Percentiles rank a stretch among this genome's conserved stretches.
phyloP scores from a whole-genome alignment of 257 asterid genomes.

The Sherardia arvensis region DNA sequence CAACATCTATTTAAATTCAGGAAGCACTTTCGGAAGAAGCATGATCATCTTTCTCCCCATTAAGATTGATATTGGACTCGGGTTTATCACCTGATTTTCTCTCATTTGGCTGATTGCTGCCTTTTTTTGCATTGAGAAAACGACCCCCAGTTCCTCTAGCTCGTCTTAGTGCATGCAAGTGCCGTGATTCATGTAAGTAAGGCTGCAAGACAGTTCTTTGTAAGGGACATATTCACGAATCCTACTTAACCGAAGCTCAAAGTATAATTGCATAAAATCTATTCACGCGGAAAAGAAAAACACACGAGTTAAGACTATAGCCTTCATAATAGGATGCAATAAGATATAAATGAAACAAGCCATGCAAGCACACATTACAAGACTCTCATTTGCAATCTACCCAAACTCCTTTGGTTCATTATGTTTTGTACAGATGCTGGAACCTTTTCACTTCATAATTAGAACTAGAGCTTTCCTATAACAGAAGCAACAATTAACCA shows the following conservation, averaged over 20 bases:
- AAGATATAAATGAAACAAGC: neutral
- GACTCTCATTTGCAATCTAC: neutral
- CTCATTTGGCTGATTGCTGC: constrained; percentile 33
- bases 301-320: neutral
- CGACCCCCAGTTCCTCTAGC: constrained; percentile 88
- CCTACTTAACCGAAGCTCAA: neutral
- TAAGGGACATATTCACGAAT: neutral
- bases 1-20: constrained; percentile 17
- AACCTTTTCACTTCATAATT: neutral
- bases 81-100: constrained; percentile 37
- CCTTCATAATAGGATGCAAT: too few species aligned
- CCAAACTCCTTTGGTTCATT: neutral
- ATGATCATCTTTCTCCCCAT: constrained; percentile 24
- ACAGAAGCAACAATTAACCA: neutral
- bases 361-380: neutral
- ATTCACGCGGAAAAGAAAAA: too few species aligned
- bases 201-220: constrained; percentile 48
- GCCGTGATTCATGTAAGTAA: constrained; percentile 91
- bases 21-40: constrained; percentile 30
- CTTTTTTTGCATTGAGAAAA: constrained; percentile 61
- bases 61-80: constrained; percentile 32
- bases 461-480: neutral
- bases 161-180: constrained; percentile 80
- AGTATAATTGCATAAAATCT: neutral
- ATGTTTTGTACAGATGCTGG: neutral